Evolutionary conservation across 768 basidiomycete species (phyloP).

Genomic region (Boletus vinaceobasis): DNA sequence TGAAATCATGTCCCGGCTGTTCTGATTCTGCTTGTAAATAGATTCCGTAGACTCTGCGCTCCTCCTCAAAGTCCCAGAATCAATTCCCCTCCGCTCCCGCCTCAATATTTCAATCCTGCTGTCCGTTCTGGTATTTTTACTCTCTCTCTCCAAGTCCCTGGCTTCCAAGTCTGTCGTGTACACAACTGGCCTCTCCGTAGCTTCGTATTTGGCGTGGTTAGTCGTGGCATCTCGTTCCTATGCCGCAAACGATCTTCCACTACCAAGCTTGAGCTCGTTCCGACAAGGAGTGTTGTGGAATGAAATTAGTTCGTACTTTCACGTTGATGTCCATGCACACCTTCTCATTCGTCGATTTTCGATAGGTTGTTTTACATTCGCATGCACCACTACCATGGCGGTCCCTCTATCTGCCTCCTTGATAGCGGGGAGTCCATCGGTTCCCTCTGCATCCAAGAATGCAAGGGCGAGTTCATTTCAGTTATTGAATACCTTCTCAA

Average conservation of each 20-base stretch:
- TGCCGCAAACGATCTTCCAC: slow-evolving; percentile 41
- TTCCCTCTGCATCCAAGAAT: slow-evolving; percentile 34
- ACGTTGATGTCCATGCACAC: background rate
- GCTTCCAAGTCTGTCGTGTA: slow-evolving; percentile 51
- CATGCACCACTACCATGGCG: slow-evolving; percentile 63
- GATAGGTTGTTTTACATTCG: slow-evolving; percentile 56
- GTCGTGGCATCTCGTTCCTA: slow-evolving; percentile 50
- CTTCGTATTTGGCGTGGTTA: slow-evolving; percentile 62
- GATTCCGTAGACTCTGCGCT: slow-evolving; percentile 54
- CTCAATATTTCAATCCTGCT: slow-evolving; percentile 40
- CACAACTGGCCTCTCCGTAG: slow-evolving; percentile 56
- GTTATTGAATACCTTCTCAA: slow-evolving; percentile 49
- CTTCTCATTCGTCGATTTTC: slow-evolving; percentile 3
- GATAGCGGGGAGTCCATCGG: slow-evolving; percentile 33
- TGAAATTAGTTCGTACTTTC: slow-evolving; percentile 51
- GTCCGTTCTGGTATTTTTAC: slow-evolving; percentile 43
- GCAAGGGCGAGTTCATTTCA: slow-evolving; percentile 55
- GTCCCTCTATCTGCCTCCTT: slow-evolving; percentile 63
- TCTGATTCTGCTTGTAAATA: slow-evolving; percentile 27
- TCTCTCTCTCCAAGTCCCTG: slow-evolving; percentile 55
- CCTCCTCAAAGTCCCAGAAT: slow-evolving; percentile 43
- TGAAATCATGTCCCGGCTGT: background rate
- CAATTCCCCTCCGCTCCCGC: slow-evolving; percentile 33
- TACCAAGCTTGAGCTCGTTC: slow-evolving; percentile 34
- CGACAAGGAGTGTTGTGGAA: slow-evolving; percentile 56